Evolutionary conservation across 306 rosid species (phyloP).

Genomic region (Prunus fruticosa): DNA sequence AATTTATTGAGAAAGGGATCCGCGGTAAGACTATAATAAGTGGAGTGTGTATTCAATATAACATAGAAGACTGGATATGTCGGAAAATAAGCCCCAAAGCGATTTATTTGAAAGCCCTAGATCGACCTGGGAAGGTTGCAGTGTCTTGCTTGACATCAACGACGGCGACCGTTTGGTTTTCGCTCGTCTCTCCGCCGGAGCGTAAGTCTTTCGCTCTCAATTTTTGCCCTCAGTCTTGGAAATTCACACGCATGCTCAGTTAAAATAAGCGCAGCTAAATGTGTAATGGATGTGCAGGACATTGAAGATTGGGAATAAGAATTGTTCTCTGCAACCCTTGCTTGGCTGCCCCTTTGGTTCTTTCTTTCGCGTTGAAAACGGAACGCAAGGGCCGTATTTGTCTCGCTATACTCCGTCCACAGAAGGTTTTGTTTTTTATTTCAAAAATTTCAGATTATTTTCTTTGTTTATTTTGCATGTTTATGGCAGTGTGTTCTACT

Average conservation of each 20-base stretch:
- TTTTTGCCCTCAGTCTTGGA: not conserved
- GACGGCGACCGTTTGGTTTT: conserved; percentile 91
- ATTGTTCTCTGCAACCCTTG: conserved; percentile 62
- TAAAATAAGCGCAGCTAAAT: not conserved
- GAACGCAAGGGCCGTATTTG: conserved; percentile 45
- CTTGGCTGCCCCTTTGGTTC: conserved; percentile 80
- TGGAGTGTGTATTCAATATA: not conserved
- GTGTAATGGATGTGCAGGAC: conserved; percentile 44
- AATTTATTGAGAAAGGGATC: too few relatives aligned
- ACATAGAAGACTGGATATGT: conserved; percentile 17
- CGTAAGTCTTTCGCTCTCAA: conserved; percentile 38
- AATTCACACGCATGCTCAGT: not conserved
- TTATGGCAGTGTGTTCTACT: not conserved
- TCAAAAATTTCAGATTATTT: not conserved
- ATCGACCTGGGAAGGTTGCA: conserved; percentile 83
- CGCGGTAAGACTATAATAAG: not conserved
- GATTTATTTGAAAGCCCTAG: conserved; percentile 34
- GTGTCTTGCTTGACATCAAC: conserved; percentile 88
- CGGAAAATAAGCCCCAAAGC: conserved; percentile 16
- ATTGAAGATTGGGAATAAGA: conserved; percentile 86
- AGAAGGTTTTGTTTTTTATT: conserved; percentile 41
- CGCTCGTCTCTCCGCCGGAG: conserved; percentile 76
- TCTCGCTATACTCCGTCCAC: conserved; percentile 36
- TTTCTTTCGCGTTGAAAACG: conserved; percentile 65
- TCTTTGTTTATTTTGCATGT: not conserved